Evolutionary conservation across 2,329 filamentous ascomycete species (phyloP).

Genomic region (Teratosphaeria viscida): DNA sequence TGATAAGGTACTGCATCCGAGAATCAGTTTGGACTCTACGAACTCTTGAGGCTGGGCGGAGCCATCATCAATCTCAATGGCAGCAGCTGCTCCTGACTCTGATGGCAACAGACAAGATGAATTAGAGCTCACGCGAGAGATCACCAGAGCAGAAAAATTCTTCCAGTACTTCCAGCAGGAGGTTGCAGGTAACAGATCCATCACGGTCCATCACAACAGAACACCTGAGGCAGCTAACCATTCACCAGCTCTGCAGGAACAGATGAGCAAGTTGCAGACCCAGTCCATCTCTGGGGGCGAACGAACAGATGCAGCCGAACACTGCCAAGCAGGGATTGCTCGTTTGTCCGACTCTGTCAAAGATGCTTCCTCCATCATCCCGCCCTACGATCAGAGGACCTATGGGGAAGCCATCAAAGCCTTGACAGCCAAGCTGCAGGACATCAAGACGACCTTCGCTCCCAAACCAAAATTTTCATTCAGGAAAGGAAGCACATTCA

Average conservation of each 20-base stretch:
- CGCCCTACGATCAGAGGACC: conserved; percentile 78
- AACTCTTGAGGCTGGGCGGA: background rate
- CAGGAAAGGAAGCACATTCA: conserved; percentile 37
- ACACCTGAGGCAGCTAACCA: background rate
- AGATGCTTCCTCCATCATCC: conserved; percentile 70
- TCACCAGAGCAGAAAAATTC: conserved; percentile 51
- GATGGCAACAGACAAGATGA: background rate
- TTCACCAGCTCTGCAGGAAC: conserved; percentile 58
- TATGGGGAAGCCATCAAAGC: conserved; percentile 78
- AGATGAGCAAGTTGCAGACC: conserved; percentile 58
- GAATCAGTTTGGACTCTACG: background rate
- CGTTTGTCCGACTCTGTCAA: conserved; percentile 73
- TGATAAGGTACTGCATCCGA: background rate
- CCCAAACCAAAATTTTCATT: conserved; percentile 80
- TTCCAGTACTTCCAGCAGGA: conserved; percentile 74
- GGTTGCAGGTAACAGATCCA: conserved; percentile 47
- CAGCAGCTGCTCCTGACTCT: background rate
- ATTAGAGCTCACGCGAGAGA: conserved; percentile 18
- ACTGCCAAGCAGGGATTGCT: conserved; percentile 68
- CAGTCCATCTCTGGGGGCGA: conserved; percentile 58
- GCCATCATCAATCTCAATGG: background rate
- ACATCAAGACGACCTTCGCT: conserved; percentile 54
- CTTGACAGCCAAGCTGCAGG: conserved; percentile 66
- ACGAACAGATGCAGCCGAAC: conserved; percentile 69
- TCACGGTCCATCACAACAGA: background rate